phyloP scores from a whole-genome alignment of 345 rosid genomes.

The Toxicodendron radicans region DNA sequence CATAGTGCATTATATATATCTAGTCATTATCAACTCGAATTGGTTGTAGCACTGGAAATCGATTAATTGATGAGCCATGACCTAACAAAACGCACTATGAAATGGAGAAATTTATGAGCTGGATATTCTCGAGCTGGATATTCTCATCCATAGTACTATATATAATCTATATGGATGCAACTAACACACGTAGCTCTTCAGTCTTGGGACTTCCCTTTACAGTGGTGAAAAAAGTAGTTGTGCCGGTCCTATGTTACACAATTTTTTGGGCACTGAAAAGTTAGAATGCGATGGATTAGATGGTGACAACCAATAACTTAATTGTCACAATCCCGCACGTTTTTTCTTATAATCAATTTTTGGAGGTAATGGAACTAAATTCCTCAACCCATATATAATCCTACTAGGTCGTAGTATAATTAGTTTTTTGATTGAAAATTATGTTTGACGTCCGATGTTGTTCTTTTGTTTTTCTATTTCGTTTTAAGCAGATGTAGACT shows the following conservation, averaged over 20 bases:
- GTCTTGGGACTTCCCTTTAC: not conserved
- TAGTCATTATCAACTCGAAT: not conserved
- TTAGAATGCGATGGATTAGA: constrained; percentile 11
- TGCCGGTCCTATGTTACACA: not conserved
- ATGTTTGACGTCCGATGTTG: too few species aligned
- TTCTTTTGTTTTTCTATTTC: too few species aligned
- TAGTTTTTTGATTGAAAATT: too few species aligned
- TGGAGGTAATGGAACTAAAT: not conserved
- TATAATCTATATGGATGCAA: not conserved
- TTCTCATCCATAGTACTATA: not conserved
- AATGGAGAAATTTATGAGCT: constrained; percentile 9
- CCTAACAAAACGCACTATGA: constrained; percentile 8
- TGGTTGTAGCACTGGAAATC: too few species aligned
- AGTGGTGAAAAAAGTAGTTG: not conserved
- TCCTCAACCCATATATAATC: not conserved
- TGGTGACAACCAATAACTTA: constrained; percentile 13
- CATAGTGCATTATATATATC: not conserved
- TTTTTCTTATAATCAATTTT: not conserved
- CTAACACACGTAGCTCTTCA: not conserved
- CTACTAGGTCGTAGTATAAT: too few species aligned
- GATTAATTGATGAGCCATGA: too few species aligned
- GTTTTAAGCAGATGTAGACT: too few species aligned
- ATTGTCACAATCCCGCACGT: constrained; percentile 1
- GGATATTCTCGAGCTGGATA: constrained; percentile 9
- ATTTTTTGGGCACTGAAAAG: constrained; percentile 1